Conservation (phyloP, 2,329 filamentous ascomycete genomes). For the Mycosphaerella sp. region DNA sequence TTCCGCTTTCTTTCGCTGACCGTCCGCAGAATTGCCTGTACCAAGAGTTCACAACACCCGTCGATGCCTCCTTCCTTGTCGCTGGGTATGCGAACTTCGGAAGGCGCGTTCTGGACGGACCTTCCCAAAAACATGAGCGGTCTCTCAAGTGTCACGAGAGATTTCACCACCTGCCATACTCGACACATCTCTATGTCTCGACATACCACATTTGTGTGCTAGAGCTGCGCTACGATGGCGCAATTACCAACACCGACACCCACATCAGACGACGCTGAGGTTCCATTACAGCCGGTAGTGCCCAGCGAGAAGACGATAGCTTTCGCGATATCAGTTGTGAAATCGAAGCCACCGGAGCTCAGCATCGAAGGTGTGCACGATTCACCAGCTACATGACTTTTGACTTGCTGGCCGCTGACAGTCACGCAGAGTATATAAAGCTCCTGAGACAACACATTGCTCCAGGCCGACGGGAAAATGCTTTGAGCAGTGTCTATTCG, state of each 20-base stretch:
- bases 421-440: slow-evolving; percentile 27
- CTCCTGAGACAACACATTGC: slow-evolving; percentile 35
- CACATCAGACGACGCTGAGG: background rate
- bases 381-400: background rate
- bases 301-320: slow-evolving; percentile 21
- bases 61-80: background rate
- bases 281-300: background rate
- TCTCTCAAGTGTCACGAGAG: background rate
- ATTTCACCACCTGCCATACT: background rate
- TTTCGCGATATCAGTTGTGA: slow-evolving; percentile 30
- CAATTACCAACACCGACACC: background rate
- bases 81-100: background rate
- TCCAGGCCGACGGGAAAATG: slow-evolving; percentile 22
- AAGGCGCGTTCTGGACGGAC: background rate
- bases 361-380: slow-evolving; percentile 27
- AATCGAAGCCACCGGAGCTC: slow-evolving; percentile 35
- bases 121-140: background rate
- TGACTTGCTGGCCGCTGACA: slow-evolving; percentile 7
- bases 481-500: slow-evolving; percentile 26
- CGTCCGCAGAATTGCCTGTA: background rate
- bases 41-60: background rate
- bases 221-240: background rate
- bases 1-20: background rate
- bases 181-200: background rate
- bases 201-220: background rate